These are phyloP conservation scores for Chaetoceros tenuissimus DNA, from an alignment of 108 stramenopile genomes.

Conservation along the genomic window DNA sequence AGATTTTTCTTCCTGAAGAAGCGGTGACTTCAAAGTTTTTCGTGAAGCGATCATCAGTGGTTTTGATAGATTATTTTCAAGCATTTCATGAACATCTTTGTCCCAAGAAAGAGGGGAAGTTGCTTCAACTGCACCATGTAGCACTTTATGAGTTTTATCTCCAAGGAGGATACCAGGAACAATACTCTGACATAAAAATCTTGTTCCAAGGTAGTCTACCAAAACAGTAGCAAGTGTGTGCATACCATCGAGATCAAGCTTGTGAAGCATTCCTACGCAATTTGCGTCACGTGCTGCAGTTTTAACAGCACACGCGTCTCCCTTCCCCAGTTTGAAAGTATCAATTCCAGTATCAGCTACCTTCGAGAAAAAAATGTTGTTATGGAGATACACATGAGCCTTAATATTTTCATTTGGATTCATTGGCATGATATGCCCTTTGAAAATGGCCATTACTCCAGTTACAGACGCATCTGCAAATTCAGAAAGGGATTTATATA, in stretches of 20 bases:
- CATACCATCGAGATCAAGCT: constrained; percentile 56
- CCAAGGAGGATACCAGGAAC: constrained; percentile 83
- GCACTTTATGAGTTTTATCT: constrained; percentile 75
- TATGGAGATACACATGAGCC: constrained; percentile 91
- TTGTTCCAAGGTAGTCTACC: constrained; percentile 80
- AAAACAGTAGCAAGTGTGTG: constrained; percentile 89
- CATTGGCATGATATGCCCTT: constrained; percentile 86
- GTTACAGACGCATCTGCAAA: constrained; percentile 82
- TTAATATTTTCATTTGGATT: constrained; percentile 84
- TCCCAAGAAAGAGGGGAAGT: constrained; percentile 55
- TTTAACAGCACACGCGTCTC: constrained; percentile 64
- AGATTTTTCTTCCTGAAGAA: constrained; percentile 38
- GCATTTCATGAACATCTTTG: constrained; percentile 67
- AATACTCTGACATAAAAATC: constrained; percentile 84
- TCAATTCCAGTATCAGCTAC: constrained; percentile 78
- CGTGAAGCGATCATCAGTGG: constrained; percentile 60
- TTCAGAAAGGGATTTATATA: constrained; percentile 83
- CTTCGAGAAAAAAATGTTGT: constrained; percentile 93
- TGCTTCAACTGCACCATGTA: constrained; percentile 88
- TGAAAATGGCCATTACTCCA: constrained; percentile 74
- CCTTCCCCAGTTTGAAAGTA: constrained; percentile 69
- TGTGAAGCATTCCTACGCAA: constrained; percentile 52
- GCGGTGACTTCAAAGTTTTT: constrained; percentile 34
- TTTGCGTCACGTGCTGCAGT: constrained; percentile 57
- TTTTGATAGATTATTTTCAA: constrained; percentile 59